phyloP scores from a whole-genome alignment of 352 stramenopile genomes.

The Stephanocyclus meneghinianus region DNA sequence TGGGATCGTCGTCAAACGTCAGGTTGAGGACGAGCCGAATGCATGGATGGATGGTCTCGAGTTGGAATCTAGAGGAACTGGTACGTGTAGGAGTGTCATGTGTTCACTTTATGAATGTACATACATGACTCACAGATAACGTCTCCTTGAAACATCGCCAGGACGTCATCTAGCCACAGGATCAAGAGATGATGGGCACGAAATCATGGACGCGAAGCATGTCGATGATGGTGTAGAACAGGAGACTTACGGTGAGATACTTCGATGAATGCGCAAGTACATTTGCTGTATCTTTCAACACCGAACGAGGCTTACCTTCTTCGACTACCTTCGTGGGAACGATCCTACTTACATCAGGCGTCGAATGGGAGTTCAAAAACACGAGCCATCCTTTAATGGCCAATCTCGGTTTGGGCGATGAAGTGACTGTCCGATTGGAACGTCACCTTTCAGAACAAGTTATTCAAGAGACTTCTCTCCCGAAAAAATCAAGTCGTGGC shows the following conservation, averaged over 20 bases:
- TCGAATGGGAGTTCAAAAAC: not conserved
- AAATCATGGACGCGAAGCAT: not conserved
- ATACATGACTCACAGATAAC: not conserved
- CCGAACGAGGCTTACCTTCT: not conserved
- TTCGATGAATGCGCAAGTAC: too few relatives aligned
- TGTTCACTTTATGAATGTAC: not conserved
- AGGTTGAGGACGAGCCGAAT: not conserved
- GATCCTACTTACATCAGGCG: not conserved
- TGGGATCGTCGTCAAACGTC: not conserved
- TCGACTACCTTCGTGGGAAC: not conserved
- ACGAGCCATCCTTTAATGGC: not conserved
- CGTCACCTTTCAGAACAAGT: not conserved
- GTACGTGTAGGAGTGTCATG: too few relatives aligned
- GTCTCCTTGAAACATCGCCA: not conserved
- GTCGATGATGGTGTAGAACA: not conserved
- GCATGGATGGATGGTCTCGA: too few relatives aligned
- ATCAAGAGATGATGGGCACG: conserved; percentile 8
- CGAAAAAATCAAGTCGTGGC: not conserved
- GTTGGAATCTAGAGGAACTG: too few relatives aligned
- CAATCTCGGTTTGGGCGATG: not conserved
- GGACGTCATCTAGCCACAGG: not conserved
- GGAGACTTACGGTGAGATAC: not conserved
- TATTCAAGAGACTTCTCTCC: not conserved
- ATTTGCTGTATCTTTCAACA: not conserved
- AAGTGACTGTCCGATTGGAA: not conserved